Conservation (phyloP, 2,329 filamentous ascomycete species). For the Xylariaceae sp. region DNA sequence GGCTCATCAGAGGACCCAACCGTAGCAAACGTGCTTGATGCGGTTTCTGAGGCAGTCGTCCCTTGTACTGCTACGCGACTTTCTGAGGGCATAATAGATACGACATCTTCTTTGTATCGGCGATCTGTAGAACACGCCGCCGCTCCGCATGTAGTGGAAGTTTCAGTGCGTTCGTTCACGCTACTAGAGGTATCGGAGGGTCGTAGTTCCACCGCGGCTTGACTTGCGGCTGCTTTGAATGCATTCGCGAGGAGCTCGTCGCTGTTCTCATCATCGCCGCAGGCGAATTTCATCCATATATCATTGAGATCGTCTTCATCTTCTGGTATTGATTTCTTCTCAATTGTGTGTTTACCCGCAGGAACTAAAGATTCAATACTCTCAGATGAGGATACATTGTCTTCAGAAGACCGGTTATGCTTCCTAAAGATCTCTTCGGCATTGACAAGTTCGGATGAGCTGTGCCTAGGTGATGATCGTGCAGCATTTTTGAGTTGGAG, state of each 20-base stretch:
- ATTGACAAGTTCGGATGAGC: background rate
- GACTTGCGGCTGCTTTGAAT: constrained; percentile 26
- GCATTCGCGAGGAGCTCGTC: constrained; percentile 22
- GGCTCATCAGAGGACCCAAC: constrained; percentile 15
- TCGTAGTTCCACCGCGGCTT: constrained; percentile 25
- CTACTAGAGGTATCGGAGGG: constrained; percentile 21
- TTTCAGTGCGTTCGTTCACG: constrained; percentile 7
- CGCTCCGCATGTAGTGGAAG: constrained; percentile 12
- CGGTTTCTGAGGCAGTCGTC: constrained; percentile 16
- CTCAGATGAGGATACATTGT: too few species aligned
- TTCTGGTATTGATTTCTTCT: constrained; percentile 1
- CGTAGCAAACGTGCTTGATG: constrained; percentile 18
- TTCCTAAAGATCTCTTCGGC: background rate
- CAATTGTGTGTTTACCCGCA: background rate
- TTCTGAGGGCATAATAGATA: constrained; percentile 5
- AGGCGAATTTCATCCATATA: constrained; percentile 30
- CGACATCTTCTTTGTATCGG: background rate
- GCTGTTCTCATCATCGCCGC: constrained; percentile 21
- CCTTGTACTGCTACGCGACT: constrained; percentile 22
- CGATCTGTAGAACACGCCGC: background rate
- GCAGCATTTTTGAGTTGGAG: constrained; percentile 21
- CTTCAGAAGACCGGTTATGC: background rate
- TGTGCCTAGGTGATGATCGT: background rate
- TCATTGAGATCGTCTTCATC: constrained; percentile 13
- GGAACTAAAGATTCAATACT: background rate